A percentile compares a stretch with the other conserved stretches of the same genome.
These are phyloP conservation scores for Juglanconis oblonga DNA, from an alignment of 2,329 filamentous ascomycete species.

Conservation along the genomic window DNA sequence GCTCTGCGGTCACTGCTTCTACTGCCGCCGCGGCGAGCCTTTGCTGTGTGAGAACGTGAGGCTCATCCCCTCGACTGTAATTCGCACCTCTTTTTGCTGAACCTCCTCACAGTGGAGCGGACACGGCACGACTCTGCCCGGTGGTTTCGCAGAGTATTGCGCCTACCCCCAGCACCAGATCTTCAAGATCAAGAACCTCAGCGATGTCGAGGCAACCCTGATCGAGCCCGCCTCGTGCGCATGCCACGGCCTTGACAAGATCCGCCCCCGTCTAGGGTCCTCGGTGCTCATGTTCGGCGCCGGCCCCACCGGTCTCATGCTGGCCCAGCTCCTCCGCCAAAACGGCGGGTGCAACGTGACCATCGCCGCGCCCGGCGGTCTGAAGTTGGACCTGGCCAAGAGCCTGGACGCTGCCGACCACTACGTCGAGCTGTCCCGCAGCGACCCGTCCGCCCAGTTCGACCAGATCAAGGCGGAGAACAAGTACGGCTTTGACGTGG, in stretches of 20 bases:
- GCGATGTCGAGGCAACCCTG: slow-evolving; percentile 66
- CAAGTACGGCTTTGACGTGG: slow-evolving; percentile 70
- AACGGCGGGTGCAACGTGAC: slow-evolving; percentile 70
- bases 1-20: slow-evolving; percentile 70
- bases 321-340: slow-evolving; percentile 60
- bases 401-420: slow-evolving; percentile 52
- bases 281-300: slow-evolving; percentile 65
- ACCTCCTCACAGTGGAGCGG: slow-evolving; percentile 49
- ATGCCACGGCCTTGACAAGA: slow-evolving; percentile 68
- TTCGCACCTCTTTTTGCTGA: slow-evolving; percentile 4
- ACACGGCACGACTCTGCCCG: slow-evolving; percentile 65
- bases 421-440: slow-evolving; percentile 52
- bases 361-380: slow-evolving; percentile 64
- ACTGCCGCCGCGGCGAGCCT: slow-evolving; percentile 66
- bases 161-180: slow-evolving; percentile 52
- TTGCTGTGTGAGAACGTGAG: slow-evolving; percentile 62
- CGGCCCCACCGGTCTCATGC: slow-evolving; percentile 63
- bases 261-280: slow-evolving; percentile 62
- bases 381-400: slow-evolving; percentile 69
- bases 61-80: neutral
- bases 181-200: slow-evolving; percentile 64
- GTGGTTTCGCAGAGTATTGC: slow-evolving; percentile 70
- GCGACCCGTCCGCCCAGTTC: slow-evolving; percentile 57
- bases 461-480: slow-evolving; percentile 60
- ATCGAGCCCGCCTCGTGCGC: slow-evolving; percentile 70